Percentiles rank a stretch among this genome's conserved stretches.
phyloP scores from a whole-genome alignment of 2,329 filamentous ascomycete genomes.

The Aureobasidium leucospermi region DNA sequence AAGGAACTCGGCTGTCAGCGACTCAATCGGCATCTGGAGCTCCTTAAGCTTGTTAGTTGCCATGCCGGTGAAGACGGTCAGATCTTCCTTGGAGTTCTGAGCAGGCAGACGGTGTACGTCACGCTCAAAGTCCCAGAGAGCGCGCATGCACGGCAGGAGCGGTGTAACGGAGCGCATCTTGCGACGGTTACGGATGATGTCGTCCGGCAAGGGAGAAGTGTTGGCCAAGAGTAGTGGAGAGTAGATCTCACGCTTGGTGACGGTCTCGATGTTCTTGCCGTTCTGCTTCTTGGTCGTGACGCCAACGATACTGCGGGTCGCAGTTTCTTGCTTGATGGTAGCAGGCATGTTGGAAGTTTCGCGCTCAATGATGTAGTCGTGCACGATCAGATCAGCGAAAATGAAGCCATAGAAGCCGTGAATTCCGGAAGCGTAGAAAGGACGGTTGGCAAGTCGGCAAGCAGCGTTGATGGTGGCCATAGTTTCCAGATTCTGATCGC shows the following conservation, averaged over 20 bases:
- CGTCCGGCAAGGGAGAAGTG: constrained; percentile 59
- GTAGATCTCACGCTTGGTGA: constrained; percentile 88
- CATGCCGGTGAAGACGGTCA: constrained; percentile 68
- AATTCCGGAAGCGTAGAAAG: constrained; percentile 82
- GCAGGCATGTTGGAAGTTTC: constrained; percentile 67
- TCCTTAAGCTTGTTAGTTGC: constrained; percentile 72
- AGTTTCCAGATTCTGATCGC: constrained; percentile 69
- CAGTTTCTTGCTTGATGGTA: constrained; percentile 53
- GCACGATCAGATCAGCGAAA: constrained; percentile 85
- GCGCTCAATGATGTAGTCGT: constrained; percentile 84
- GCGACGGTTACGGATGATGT: constrained; percentile 62
- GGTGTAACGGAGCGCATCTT: constrained; percentile 71
- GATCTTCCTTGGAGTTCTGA: constrained; percentile 52
- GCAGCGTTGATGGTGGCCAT: constrained; percentile 78
- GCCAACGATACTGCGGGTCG: constrained; percentile 67
- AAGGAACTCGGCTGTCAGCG: constrained; percentile 54
- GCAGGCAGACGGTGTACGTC: constrained; percentile 35
- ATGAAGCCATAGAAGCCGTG: constrained; percentile 93
- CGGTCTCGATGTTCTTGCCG: constrained; percentile 68
- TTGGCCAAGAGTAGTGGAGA: constrained; percentile 83
- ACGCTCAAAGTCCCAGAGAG: constrained; percentile 77
- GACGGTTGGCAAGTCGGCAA: constrained; percentile 66
- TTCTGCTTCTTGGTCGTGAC: constrained; percentile 61
- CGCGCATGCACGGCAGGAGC: constrained; percentile 75
- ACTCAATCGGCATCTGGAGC: constrained; percentile 40